Base-by-base conservation (phyloP, 2,329 filamentous ascomycete species). In the Ceratocystis cubensis region DNA sequence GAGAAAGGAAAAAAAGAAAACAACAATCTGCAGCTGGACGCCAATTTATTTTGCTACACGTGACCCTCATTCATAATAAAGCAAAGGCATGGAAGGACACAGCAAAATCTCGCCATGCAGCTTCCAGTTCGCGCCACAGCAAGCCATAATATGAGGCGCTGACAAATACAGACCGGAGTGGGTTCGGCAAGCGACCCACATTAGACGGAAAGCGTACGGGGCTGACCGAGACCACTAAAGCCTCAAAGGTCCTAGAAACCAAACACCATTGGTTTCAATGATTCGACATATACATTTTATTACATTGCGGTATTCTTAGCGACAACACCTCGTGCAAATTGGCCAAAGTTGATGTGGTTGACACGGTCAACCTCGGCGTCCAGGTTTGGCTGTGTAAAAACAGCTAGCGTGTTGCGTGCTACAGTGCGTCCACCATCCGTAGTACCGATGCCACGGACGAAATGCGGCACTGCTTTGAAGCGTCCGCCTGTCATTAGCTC, bases 351-450 rank as follows among this genome's bases (percentile, higher is more conserved):
- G 66, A 85, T 79, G 46, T 83, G 81, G 71, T 84, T 80, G 73
- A 82, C 79, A 67, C 84, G 81, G 72, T 93, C 89, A 15, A 93
- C 87, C 76, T 85, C 82, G 71, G 92, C 89, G 71, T 84, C 88
- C 68, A 97, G 76, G 77, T 96, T 96, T 28, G 94, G 94, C 81
- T 99, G 94, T 67, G 93, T 99, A 73, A 97, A 99, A 8, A 97
- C 91, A 0, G 94, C 94, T 70, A 99, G 77, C 8, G 94, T 99
- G 77, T 97, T 97, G 68, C 88, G 79, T 33, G 88, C 88, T 68
- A 92, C 81, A 33, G 78, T 77, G 1, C 78, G 79, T 15, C 76
- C 78, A 67, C 80, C 75, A 46, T 75, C 77, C 57, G 80, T 81
- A 0, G 82, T 79, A 70, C 83, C 81, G 3, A 88, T 86, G 0